Conservation (phyloP, 2,329 filamentous ascomycete species). For the Ascochyta koolunga region DNA sequence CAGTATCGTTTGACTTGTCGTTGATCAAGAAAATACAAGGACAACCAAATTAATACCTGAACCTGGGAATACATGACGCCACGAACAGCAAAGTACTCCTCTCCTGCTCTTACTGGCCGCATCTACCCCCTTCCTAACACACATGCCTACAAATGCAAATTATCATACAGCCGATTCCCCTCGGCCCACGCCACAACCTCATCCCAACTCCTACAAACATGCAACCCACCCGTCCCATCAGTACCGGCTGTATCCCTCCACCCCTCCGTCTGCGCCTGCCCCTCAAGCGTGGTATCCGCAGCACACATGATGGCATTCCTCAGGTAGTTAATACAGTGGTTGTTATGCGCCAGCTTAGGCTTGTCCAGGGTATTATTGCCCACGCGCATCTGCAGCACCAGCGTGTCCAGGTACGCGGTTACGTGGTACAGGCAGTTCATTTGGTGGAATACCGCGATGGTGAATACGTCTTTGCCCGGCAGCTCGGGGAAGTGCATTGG, state of each 20-base stretch:
- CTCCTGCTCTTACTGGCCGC: too few species aligned
- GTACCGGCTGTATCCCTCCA: conserved; percentile 16
- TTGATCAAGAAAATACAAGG: too few species aligned
- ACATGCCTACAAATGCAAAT: conserved; percentile 10
- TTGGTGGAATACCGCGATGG: conserved; percentile 27
- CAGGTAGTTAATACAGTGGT: conserved; percentile 39
- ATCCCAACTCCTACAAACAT: conserved; percentile 28
- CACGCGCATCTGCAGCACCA: conserved; percentile 24
- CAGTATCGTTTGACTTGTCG: too few species aligned
- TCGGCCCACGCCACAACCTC: conserved; percentile 21
- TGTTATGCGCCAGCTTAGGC: conserved; percentile 29
- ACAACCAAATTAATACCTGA: too few species aligned
- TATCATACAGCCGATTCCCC: conserved; percentile 8
- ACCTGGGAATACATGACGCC: too few species aligned
- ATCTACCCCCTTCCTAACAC: too few species aligned
- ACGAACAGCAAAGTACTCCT: too few species aligned
- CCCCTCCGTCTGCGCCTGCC: conserved; percentile 16
- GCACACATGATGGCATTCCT: conserved; percentile 33
- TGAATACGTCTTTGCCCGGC: conserved; percentile 15
- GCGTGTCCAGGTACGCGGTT: conserved; percentile 18
- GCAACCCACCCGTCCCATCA: conserved; percentile 27
- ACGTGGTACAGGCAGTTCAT: conserved; percentile 29
- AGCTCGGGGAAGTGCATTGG: conserved; percentile 22
- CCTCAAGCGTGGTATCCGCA: conserved; percentile 36
- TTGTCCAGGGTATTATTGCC: conserved; percentile 23